Percentiles rank a stretch among this genome's conserved stretches.
Evolutionary conservation across 2,329 filamentous ascomycete genomes (phyloP).

Genomic region (Fonsecaea multimorphosa): DNA sequence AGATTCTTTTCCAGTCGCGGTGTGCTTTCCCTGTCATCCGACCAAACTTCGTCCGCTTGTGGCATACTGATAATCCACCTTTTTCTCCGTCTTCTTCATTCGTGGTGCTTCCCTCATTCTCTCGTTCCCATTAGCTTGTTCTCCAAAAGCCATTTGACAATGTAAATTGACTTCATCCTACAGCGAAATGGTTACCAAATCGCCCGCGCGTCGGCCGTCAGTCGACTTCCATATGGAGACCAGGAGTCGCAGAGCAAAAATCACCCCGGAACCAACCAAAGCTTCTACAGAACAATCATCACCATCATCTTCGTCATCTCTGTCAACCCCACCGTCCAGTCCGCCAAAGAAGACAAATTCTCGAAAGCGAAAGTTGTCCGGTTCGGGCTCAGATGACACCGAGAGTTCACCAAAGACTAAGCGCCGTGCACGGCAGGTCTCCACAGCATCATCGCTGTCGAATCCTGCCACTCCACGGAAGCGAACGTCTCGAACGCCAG

Average conservation of each 20-base stretch:
- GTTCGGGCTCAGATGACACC: slow-evolving; percentile 7
- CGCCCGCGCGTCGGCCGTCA: slow-evolving; percentile 13
- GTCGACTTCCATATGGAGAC: slow-evolving; percentile 32
- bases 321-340: slow-evolving; percentile 6
- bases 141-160: neutral
- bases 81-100: neutral
- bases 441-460: neutral
- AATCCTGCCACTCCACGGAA: neutral
- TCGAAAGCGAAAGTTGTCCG: slow-evolving; percentile 15
- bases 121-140: neutral
- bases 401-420: slow-evolving; percentile 1
- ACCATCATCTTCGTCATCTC: slow-evolving; percentile 6
- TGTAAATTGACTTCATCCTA: neutral
- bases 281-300: slow-evolving; percentile 18
- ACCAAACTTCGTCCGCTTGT: neutral
- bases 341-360: slow-evolving; percentile 4
- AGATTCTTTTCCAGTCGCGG: neutral
- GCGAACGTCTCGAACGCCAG: neutral
- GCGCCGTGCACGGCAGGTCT: neutral
- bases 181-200: slow-evolving; percentile 26
- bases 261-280: slow-evolving; percentile 2
- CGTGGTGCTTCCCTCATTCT: neutral
- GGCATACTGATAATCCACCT: neutral
- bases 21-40: neutral
- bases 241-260: slow-evolving; percentile 19